A percentile compares a stretch with the other conserved stretches of the same genome.
Conservation (phyloP, 345 rosid genomes). For the Durio zibethinus region DNA sequence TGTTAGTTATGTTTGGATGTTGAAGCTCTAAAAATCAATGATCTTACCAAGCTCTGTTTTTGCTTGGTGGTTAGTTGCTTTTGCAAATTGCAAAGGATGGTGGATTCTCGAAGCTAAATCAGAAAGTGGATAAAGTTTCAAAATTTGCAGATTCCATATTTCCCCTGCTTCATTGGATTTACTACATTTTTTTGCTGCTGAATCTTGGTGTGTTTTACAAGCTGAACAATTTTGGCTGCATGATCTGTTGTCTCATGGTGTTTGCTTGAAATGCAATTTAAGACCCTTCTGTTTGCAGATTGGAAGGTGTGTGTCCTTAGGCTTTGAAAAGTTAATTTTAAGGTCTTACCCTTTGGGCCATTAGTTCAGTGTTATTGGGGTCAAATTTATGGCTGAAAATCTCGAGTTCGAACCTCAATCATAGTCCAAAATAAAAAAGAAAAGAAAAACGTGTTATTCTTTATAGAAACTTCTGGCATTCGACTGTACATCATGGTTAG, state of each 20-base stretch:
- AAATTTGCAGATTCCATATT: not conserved
- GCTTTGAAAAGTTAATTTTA: not conserved
- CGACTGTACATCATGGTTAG: not conserved
- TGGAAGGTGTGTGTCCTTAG: not conserved
- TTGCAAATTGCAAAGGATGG: not conserved
- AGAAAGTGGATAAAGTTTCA: not conserved
- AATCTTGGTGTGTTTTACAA: not conserved
- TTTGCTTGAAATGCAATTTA: not conserved
- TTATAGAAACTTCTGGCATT: not conserved
- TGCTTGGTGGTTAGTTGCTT: not conserved
- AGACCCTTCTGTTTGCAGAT: not conserved
- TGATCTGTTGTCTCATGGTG: not conserved
- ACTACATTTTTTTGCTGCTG: not conserved
- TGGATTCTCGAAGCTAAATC: not conserved
- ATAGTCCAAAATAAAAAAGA: too few relatives aligned
- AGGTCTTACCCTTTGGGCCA: too few relatives aligned
- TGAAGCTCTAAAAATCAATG: not conserved
- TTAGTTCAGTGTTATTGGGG: too few relatives aligned
- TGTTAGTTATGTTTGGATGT: not conserved
- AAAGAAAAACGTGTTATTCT: too few relatives aligned
- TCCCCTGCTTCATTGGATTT: not conserved
- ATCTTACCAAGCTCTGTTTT: not conserved
- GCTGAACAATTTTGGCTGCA: not conserved
- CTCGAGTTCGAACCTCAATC: too few relatives aligned
- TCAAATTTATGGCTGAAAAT: too few relatives aligned